Percentiles rank a stretch among this genome's conserved stretches.
phyloP scores from a whole-genome alignment of 1,284 basidiomycete genomes.

The Volvariella volvacea region DNA sequence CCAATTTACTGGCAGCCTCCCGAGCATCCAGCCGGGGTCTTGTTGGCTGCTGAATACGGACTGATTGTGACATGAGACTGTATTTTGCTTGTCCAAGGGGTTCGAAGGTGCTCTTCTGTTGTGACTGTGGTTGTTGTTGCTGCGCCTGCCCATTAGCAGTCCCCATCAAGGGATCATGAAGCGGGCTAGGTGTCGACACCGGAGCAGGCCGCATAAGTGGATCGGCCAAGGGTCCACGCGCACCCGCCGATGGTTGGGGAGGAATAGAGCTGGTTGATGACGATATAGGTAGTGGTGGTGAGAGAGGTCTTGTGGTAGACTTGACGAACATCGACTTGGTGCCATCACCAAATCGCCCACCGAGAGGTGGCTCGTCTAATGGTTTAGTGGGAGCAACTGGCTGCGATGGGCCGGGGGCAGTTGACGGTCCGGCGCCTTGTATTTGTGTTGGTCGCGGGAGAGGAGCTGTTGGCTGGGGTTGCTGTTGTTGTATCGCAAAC shows the following conservation, averaged over 20 bases:
- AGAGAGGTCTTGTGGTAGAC: conserved; percentile 22
- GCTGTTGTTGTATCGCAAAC: conserved; percentile 11
- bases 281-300: conserved; percentile 29
- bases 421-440: conserved; percentile 45
- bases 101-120: conserved; percentile 37
- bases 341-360: conserved; percentile 62
- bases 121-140: conserved; percentile 11
- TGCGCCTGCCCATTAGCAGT: conserved; percentile 6
- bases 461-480: conserved; percentile 6
- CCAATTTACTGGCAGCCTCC: conserved; percentile 82
- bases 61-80: conserved; percentile 55
- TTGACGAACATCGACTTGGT: conserved; percentile 73
- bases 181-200: conserved; percentile 8
- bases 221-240: conserved; percentile 3
- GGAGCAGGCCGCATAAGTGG: conserved; percentile 15
- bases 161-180: conserved; percentile 13
- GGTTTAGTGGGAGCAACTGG: conserved; percentile 16
- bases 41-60: conserved; percentile 54
- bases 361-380: conserved; percentile 43
- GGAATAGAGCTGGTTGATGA: conserved; percentile 19
- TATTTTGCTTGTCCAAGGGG: conserved; percentile 57
- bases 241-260: background rate
- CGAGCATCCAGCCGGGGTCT: conserved; percentile 67
- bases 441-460: conserved; percentile 19
- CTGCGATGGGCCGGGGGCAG: conserved; percentile 18